phyloP scores from a whole-genome alignment of 2,329 filamentous ascomycete genomes.

The Venturia asperata region DNA sequence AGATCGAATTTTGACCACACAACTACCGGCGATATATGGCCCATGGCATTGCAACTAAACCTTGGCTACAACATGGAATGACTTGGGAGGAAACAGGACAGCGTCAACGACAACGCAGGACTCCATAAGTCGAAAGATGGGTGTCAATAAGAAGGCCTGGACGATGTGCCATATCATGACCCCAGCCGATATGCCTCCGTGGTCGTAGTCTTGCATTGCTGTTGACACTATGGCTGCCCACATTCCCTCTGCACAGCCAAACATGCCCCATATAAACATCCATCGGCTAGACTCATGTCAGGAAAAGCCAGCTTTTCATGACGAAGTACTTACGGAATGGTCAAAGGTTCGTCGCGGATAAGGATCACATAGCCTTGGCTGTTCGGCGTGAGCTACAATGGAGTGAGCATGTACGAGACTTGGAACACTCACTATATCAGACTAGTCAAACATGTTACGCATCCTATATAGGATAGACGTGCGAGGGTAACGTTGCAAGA shows the following conservation, averaged over 20 bases:
- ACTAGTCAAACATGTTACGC: neutral
- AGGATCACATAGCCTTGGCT: neutral
- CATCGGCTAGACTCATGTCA: neutral
- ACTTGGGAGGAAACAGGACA: neutral
- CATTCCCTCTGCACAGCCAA: neutral
- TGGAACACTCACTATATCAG: neutral
- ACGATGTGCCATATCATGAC: neutral
- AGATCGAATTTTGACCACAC: too few species aligned
- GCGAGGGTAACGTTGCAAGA: neutral
- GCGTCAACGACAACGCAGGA: neutral
- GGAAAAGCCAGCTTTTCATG: neutral
- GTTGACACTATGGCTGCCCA: neutral
- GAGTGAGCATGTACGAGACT: neutral
- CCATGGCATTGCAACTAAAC: neutral
- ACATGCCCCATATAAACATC: neutral
- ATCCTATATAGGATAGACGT: neutral
- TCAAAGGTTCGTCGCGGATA: neutral
- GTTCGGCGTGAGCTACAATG: neutral
- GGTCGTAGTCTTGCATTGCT: neutral
- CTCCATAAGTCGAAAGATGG: neutral
- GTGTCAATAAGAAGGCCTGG: neutral
- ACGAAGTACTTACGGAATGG: neutral
- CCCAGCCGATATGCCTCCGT: neutral
- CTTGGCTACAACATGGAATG: constrained; percentile 5
- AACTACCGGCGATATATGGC: too few species aligned